phyloP scores from a whole-genome alignment of 768 basidiomycete genomes.

The Termitomyces sp. region DNA sequence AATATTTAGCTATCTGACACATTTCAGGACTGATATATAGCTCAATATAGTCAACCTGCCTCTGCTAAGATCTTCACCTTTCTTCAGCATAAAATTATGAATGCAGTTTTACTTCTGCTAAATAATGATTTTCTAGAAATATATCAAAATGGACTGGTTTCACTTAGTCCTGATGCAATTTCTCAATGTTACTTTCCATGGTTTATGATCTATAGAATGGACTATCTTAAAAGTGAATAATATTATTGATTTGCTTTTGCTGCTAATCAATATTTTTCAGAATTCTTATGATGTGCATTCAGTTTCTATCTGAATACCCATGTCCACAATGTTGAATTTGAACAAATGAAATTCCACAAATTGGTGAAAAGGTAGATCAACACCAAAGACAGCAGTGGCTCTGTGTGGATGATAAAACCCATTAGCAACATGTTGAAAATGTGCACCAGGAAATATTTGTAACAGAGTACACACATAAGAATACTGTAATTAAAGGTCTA shows the following conservation, averaged over 20 bases:
- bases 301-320: slow-evolving; percentile 18
- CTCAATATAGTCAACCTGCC: not conserved
- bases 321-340: slow-evolving; percentile 25
- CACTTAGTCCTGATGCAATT: not conserved
- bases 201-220: not conserved
- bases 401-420: not conserved
- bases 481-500: too few species aligned
- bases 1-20: slow-evolving; percentile 11
- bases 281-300: too few species aligned
- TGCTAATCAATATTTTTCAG: too few species aligned
- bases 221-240: not conserved
- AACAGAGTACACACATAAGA: too few species aligned
- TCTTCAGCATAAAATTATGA: not conserved
- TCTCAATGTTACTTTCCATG: not conserved
- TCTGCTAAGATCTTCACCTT: not conserved
- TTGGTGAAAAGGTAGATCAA: slow-evolving; percentile 19
- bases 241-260: too few species aligned
- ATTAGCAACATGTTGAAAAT: too few species aligned
- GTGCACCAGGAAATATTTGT: too few species aligned
- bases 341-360: slow-evolving; percentile 15
- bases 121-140: not conserved
- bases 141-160: not conserved
- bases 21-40: not conserved
- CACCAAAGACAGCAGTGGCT: too few species aligned
- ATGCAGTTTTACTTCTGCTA: not conserved